phyloP scores from a whole-genome alignment of 768 basidiomycete genomes.

The Collybiopsis luxurians region DNA sequence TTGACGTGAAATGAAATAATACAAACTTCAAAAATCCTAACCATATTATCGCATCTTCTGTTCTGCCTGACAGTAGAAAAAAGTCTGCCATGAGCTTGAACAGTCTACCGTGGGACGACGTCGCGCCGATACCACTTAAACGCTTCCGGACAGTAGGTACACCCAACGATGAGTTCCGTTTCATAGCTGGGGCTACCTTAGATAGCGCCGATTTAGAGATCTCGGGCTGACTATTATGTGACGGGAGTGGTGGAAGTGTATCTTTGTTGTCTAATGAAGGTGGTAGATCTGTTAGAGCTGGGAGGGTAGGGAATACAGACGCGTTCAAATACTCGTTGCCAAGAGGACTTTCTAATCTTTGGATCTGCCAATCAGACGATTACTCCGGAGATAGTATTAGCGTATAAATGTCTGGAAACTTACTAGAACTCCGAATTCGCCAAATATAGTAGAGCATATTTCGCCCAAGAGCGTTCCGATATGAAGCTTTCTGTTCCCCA shows the following conservation, averaged over 20 bases:
- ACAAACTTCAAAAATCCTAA: conserved; percentile 29
- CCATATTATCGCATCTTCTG: conserved; percentile 81
- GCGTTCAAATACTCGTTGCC: conserved; percentile 87
- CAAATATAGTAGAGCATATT: conserved; percentile 82
- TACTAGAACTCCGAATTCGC: conserved; percentile 84
- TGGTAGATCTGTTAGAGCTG: conserved; percentile 59
- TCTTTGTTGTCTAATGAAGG: conserved; percentile 51
- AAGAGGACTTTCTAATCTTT: conserved; percentile 74
- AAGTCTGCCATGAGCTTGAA: conserved; percentile 89
- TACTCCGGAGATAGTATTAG: conserved; percentile 6
- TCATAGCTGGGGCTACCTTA: conserved; percentile 37
- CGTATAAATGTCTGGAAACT: conserved; percentile 22
- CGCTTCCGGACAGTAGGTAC: conserved; percentile 49
- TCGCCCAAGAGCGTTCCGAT: conserved; percentile 88
- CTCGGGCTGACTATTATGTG: conserved; percentile 59
- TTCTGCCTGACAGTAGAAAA: conserved; percentile 83
- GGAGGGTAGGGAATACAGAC: conserved; percentile 58
- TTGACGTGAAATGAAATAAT: background rate
- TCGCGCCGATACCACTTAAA: conserved; percentile 57
- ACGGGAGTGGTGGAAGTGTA: conserved; percentile 42
- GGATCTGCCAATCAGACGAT: conserved; percentile 45
- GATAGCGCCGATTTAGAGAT: conserved; percentile 37
- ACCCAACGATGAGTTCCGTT: conserved; percentile 54
- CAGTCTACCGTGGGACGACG: conserved; percentile 80
- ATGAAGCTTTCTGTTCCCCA: conserved; percentile 87